Conservation (phyloP, 2,329 filamentous ascomycete species). For the Aspergillus fumigatiaffinis region DNA sequence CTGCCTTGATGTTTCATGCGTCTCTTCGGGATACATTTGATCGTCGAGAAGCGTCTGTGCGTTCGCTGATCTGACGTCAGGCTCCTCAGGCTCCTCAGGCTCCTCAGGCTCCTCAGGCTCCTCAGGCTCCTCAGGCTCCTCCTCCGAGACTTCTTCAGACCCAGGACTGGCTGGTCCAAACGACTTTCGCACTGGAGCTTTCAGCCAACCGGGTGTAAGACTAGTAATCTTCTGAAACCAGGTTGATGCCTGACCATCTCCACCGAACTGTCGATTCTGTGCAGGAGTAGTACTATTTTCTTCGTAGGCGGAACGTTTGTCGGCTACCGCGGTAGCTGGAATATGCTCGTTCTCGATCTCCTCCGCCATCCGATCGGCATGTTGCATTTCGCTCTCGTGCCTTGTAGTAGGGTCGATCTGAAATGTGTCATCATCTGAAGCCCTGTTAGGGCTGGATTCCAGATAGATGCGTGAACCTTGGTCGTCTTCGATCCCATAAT, state of each 20-base stretch:
- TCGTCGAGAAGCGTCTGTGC: constrained; percentile 6
- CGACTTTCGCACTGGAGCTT: constrained; percentile 22
- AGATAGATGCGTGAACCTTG: constrained; percentile 21
- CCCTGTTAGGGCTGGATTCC: constrained; percentile 23
- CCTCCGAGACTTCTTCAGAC: constrained; percentile 11
- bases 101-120: constrained; percentile 19
- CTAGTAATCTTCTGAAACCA: constrained; percentile 36
- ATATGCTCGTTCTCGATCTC: constrained; percentile 8
- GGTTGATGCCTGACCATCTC: constrained; percentile 26
- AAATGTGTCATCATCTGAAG: constrained; percentile 19
- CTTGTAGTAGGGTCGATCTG: constrained; percentile 22
- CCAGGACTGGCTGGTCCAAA: constrained; percentile 12
- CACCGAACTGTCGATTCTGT: constrained; percentile 10
- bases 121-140: constrained; percentile 18
- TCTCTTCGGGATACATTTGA: constrained; percentile 6
- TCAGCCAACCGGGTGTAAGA: constrained; percentile 33
- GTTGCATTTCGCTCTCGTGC: constrained; percentile 15
- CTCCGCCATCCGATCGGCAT: constrained; percentile 7
- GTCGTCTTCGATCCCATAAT: constrained; percentile 16
- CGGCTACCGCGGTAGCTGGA: constrained; percentile 13
- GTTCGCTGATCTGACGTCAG: constrained; percentile 8
- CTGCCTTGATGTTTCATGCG: constrained; percentile 13
- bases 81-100: constrained; percentile 17
- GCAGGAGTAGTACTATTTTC: constrained; percentile 21
- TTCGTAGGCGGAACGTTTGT: constrained; percentile 11